Conservation (phyloP, 129 eudicot genomes). For the Gnaphalium uliginosum region DNA sequence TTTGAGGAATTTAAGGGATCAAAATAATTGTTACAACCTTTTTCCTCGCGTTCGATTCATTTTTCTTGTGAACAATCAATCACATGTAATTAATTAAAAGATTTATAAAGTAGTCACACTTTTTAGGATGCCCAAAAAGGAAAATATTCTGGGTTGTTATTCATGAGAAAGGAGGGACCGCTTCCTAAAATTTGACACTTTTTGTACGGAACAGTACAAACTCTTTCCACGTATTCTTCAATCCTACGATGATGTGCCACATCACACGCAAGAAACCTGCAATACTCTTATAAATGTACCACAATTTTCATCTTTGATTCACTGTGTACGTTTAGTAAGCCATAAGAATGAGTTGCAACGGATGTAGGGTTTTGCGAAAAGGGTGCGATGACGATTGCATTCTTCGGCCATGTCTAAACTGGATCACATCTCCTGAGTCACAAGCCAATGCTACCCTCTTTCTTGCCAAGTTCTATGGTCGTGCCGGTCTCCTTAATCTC, state of each 20-base stretch:
- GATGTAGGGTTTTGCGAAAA: conserved; percentile 52
- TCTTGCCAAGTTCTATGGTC: conserved; percentile 63
- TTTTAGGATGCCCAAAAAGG: not conserved
- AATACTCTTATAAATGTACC: not conserved
- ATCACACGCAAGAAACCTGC: not conserved
- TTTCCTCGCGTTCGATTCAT: not conserved
- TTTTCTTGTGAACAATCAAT: not conserved
- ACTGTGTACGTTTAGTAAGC: not conserved
- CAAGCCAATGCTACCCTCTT: conserved; percentile 62
- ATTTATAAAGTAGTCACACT: conserved; percentile 1
- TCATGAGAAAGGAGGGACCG: conserved; percentile 14
- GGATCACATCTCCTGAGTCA: conserved; percentile 50
- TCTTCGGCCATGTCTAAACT: conserved; percentile 46
- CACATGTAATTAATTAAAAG: not conserved
- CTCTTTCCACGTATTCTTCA: conserved; percentile 11
- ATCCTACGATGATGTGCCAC: not conserved
- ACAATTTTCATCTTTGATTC: not conserved
- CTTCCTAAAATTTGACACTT: conserved; percentile 12
- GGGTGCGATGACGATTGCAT: conserved; percentile 50
- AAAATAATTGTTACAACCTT: not conserved
- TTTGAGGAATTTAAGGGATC: not conserved
- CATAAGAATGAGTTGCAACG: conserved; percentile 49
- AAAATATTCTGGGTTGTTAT: conserved; percentile 5
- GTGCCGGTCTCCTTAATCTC: conserved; percentile 54
- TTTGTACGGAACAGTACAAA: conserved; percentile 8